Conservation (phyloP, 2,329 filamentous ascomycete genomes). For the Triangularia verruculosa region DNA sequence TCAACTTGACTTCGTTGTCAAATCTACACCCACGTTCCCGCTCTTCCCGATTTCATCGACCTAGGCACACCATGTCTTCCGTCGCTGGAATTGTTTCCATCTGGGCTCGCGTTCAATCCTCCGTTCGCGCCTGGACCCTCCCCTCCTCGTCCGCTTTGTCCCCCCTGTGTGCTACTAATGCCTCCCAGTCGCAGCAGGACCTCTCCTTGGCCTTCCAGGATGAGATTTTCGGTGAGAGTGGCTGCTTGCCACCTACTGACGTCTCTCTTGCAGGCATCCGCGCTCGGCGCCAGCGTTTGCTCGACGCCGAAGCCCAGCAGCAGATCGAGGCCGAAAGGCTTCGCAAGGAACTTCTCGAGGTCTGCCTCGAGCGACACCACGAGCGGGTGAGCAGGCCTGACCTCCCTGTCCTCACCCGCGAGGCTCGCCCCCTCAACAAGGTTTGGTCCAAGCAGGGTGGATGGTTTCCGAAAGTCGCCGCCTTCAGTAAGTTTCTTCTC, state of each 20-base stretch:
- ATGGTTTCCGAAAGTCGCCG: background rate
- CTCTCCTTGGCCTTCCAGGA: background rate
- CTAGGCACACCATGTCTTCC: background rate
- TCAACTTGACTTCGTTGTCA: background rate
- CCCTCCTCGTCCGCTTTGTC: background rate
- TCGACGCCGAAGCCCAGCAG: background rate
- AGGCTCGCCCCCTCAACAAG: background rate
- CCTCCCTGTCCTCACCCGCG: background rate
- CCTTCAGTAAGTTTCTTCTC: background rate
- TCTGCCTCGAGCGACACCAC: background rate
- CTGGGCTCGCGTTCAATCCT: background rate
- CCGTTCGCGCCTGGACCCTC: background rate
- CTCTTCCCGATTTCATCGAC: background rate
- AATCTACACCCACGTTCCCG: background rate
- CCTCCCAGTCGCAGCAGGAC: background rate
- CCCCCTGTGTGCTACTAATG: background rate
- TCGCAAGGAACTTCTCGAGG: background rate
- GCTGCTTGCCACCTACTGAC: background rate
- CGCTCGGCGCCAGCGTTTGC: background rate
- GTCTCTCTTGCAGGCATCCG: background rate
- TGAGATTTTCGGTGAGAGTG: background rate
- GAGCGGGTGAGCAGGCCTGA: background rate
- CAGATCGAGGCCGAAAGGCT: background rate
- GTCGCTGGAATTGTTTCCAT: background rate
- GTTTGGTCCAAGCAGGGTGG: background rate